A percentile compares a stretch with the other conserved stretches of the same genome.
phyloP scores from a whole-genome alignment of 352 stramenopile species.

The Pythium grandisporangium region DNA sequence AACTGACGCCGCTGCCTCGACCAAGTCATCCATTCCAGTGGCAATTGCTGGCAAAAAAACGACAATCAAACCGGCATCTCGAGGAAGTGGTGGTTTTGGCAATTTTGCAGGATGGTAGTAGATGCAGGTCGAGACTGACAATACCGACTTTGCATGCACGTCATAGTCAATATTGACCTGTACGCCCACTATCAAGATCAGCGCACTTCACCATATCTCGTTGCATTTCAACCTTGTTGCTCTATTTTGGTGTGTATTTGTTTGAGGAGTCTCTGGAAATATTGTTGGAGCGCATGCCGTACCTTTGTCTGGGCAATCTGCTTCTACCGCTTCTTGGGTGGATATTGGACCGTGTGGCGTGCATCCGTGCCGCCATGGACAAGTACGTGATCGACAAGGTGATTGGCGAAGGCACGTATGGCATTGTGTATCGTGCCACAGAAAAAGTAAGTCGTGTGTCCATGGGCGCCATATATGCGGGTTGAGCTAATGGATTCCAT shows the following conservation, averaged over 20 bases:
- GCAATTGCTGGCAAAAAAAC: conserved; percentile 75
- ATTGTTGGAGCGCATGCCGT: no score
- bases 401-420: conserved; percentile 79
- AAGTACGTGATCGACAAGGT: conserved; percentile 75
- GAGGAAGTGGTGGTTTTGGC: conserved; percentile 37
- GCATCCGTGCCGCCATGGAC: conserved; percentile 56
- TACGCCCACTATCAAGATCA: no score
- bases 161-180: no score
- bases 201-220: no score
- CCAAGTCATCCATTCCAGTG: conserved; percentile 14
- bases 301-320: no score
- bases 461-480: background rate
- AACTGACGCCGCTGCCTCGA: no score
- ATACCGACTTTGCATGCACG: no score
- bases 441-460: conserved; percentile 42
- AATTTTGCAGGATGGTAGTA: conserved; percentile 71
- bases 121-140: conserved; percentile 1
- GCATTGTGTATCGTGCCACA: conserved; percentile 67
- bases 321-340: no score
- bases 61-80: conserved; percentile 32
- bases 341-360: no score
- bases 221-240: no score
- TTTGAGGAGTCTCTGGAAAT: no score
- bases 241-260: no score
- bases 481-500: background rate